These are phyloP conservation scores for Nephromyces sp. DNA, from an alignment of 169 alveolate species.

Conservation along the genomic window DNA sequence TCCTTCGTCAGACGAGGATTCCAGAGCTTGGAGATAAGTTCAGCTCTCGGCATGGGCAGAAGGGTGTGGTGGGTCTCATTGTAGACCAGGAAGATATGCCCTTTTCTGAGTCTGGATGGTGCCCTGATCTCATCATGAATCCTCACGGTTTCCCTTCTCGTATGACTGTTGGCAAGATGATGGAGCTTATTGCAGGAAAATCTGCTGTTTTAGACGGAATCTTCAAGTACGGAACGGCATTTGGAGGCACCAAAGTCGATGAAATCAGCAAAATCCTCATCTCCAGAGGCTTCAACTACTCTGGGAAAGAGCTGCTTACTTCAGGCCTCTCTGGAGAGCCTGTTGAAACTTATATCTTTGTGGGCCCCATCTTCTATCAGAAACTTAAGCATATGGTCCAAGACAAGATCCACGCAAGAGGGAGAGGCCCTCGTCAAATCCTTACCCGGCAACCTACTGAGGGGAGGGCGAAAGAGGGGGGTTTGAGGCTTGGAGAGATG, in stretches of 20 bases:
- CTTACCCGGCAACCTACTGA: conserved; percentile 99
- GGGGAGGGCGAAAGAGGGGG: conserved; percentile 99
- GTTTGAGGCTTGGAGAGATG: conserved; percentile 99
- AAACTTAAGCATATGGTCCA: conserved; percentile 98
- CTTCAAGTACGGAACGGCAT: conserved; percentile 94
- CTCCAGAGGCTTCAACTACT: conserved; percentile 86
- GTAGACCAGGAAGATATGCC: conserved; percentile 90
- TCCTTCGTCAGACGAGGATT: conserved; percentile 75
- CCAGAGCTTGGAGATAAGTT: conserved; percentile 79
- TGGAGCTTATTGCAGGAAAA: conserved; percentile 88
- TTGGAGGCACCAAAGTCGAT: conserved; percentile 86
- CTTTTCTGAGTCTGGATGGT: conserved; percentile 97
- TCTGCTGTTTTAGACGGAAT: conserved; percentile 90
- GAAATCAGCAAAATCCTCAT: conserved; percentile 77
- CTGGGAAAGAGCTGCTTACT: conserved; percentile 88
- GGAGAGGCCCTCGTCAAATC: conserved; percentile 94
- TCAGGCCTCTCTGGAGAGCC: conserved; percentile 99
- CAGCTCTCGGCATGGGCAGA: conserved; percentile 96
- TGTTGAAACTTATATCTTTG: conserved; percentile 83
- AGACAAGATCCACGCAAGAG: conserved; percentile 87
- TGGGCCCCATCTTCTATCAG: conserved; percentile 98
- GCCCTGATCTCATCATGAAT: conserved; percentile 99
- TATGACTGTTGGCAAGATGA: conserved; percentile 99
- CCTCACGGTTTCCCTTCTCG: conserved; percentile 99
- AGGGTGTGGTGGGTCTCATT: conserved; percentile 99